These are phyloP conservation scores for Mallotus repandus DNA, from an alignment of 441 rosid genomes.

Conservation along the genomic window DNA sequence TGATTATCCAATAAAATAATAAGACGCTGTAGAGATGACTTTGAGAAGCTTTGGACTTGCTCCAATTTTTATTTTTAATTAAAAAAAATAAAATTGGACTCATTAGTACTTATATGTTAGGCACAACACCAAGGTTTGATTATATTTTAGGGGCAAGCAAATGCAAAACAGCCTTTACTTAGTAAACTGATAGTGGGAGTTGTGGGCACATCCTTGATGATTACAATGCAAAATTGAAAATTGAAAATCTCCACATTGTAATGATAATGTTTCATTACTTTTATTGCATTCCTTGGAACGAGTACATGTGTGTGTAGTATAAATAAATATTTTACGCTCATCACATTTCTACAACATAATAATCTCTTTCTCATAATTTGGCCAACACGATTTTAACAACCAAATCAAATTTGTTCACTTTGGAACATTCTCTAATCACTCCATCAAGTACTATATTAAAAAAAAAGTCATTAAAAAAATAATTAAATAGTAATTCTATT, in stretches of 20 bases:
- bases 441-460: too few species aligned
- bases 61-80: background rate
- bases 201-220: constrained; percentile 13
- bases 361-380: constrained; percentile 5
- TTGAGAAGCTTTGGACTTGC: background rate
- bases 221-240: background rate
- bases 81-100: background rate
- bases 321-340: background rate
- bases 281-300: background rate
- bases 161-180: background rate
- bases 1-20: background rate
- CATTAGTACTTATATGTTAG: background rate
- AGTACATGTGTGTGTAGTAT: background rate
- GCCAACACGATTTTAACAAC: background rate
- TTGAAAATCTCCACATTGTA: background rate
- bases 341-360: background rate
- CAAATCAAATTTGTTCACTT: background rate
- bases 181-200: background rate
- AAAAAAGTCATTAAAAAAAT: too few species aligned
- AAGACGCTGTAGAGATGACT: background rate
- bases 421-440: too few species aligned
- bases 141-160: background rate
- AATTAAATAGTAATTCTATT: too few species aligned
- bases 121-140: background rate
- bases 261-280: constrained; percentile 12